A percentile compares a stretch with the other conserved stretches of the same genome.
phyloP scores from a whole-genome alignment of 2,329 filamentous ascomycete genomes.

The Colletotrichum tofieldiae region DNA sequence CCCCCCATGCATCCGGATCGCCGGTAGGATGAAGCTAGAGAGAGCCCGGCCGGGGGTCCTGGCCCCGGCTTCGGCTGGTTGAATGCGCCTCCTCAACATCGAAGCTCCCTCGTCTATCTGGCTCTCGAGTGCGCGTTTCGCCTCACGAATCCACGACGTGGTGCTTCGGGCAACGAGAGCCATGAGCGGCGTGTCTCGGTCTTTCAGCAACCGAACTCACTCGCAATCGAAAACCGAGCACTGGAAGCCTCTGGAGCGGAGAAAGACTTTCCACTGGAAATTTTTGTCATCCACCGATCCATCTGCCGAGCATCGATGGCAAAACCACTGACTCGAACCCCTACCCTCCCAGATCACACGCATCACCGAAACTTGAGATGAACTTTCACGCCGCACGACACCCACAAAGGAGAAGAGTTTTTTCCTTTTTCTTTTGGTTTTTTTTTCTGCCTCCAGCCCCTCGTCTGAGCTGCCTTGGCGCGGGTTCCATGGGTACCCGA shows the following conservation, averaged over 20 bases:
- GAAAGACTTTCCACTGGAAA: not conserved
- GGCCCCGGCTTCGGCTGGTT: not conserved
- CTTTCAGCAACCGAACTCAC: not conserved
- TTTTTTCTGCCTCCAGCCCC: not conserved
- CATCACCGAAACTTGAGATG: slow-evolving; percentile 25
- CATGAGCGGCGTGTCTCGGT: not conserved
- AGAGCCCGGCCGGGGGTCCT: slow-evolving; percentile 28
- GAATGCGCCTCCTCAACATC: not conserved
- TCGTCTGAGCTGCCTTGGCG: slow-evolving; percentile 15
- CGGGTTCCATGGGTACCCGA: not conserved
- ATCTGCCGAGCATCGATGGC: slow-evolving; percentile 19
- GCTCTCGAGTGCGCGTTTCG: not conserved
- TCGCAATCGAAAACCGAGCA: not conserved
- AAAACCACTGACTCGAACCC: slow-evolving; percentile 27
- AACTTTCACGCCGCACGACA: slow-evolving; percentile 27
- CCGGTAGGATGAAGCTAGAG: slow-evolving; percentile 19
- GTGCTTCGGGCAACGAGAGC: not conserved
- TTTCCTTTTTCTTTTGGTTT: not conserved
- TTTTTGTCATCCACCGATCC: slow-evolving; percentile 5
- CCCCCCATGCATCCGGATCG: slow-evolving; percentile 14
- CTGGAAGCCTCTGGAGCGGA: not conserved
- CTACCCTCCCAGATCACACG: not conserved
- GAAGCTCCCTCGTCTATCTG: not conserved
- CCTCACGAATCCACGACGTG: not conserved
- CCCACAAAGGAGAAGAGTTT: not conserved